Evolutionary conservation across 345 rosid genomes (phyloP).

Genomic region (Bruguiera gymnorhiza): DNA sequence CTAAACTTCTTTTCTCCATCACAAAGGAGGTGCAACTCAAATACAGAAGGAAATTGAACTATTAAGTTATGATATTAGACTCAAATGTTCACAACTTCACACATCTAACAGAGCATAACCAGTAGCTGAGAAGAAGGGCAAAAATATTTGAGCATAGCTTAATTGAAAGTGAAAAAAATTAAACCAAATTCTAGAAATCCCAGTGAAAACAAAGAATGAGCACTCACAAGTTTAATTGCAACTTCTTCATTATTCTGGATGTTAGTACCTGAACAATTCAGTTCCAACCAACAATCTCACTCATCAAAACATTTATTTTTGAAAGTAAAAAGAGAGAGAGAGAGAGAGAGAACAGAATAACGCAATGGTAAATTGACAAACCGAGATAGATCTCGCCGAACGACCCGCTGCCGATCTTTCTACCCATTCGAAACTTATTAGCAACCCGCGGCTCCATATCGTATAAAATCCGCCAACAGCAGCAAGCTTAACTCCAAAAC

Average conservation of each 20-base stretch:
- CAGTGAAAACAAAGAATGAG: not conserved
- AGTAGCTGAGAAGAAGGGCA: no score
- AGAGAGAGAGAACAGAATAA: not conserved
- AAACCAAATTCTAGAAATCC: not conserved
- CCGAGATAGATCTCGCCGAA: constrained; percentile 99
- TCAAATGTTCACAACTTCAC: no score
- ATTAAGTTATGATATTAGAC: no score
- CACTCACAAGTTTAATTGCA: constrained; percentile 92
- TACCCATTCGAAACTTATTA: constrained; percentile 84
- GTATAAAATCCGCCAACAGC: not conserved
- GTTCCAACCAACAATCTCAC: not conserved
- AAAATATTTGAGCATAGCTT: no score
- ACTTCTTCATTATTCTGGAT: constrained; percentile 91
- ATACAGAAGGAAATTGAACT: no score
- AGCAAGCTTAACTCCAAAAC: not conserved
- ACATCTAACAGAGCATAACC: no score
- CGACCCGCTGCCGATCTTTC: constrained; percentile 98
- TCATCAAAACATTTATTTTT: not conserved
- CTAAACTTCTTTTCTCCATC: not conserved
- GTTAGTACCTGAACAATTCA: constrained; percentile 57
- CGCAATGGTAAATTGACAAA: constrained; percentile 28
- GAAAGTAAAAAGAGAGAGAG: not conserved
- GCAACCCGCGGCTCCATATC: constrained; percentile 87
- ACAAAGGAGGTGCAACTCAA: not conserved
- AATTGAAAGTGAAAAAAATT: not conserved